Evolutionary conservation across 169 alveolate species (phyloP).

Genomic region (Cryptosporidium bovis): DNA sequence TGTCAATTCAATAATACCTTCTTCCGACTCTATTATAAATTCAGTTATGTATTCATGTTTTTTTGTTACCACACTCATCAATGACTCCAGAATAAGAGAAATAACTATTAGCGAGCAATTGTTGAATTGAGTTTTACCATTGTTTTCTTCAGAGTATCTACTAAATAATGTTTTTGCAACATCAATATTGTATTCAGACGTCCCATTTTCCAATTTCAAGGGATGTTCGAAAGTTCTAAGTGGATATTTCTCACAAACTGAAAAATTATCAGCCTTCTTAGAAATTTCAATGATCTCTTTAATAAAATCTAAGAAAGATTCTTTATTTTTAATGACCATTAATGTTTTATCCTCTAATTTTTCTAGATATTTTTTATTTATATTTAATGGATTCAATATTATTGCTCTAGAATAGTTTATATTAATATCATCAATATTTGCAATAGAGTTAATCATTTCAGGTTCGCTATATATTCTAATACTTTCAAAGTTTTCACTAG

Average conservation of each 20-base stretch:
- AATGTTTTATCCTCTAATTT: background rate
- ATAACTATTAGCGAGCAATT: conserved; percentile 12
- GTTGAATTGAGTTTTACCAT: background rate
- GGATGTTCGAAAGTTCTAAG: conserved; percentile 8
- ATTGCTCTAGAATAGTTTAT: background rate
- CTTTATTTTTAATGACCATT: conserved; percentile 2
- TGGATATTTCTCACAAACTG: conserved; percentile 1
- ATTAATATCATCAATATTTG: conserved; percentile 11
- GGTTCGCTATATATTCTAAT: background rate
- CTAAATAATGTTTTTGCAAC: conserved; percentile 18
- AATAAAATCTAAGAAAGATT: conserved; percentile 4
- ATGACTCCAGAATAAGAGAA: conserved; percentile 34
- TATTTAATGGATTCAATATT: conserved; percentile 12
- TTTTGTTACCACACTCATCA: background rate
- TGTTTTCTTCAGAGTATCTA: conserved; percentile 3
- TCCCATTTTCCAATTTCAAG: background rate
- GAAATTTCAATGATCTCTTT: background rate
- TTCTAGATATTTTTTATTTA: conserved; percentile 2
- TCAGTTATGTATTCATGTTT: conserved; percentile 1
- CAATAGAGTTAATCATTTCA: background rate
- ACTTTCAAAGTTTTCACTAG: background rate
- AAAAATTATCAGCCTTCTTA: background rate
- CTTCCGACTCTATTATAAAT: conserved; percentile 27
- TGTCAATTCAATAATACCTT: conserved; percentile 26
- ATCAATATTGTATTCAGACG: conserved; percentile 5